phyloP scores from a whole-genome alignment of 805 yeast genomes.

The Cyberlindnera mycetangii region DNA sequence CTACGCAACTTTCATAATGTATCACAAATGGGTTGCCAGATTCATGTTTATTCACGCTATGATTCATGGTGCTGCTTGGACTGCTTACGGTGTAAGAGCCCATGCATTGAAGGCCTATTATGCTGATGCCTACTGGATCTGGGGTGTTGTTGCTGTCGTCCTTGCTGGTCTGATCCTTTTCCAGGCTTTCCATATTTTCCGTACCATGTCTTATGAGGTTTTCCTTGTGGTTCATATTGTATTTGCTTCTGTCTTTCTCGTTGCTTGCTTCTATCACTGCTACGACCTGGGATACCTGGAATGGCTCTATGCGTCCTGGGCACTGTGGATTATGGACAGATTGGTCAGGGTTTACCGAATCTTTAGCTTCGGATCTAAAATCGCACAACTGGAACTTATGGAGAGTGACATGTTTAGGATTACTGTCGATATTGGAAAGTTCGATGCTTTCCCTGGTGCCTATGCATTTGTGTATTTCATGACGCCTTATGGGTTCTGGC shows the following conservation, averaged over 20 bases:
- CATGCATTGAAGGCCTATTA: slow-evolving; percentile 9
- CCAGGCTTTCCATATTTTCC: slow-evolving; percentile 48
- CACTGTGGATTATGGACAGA: slow-evolving; percentile 37
- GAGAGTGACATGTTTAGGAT: slow-evolving; percentile 47
- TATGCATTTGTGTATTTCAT: slow-evolving; percentile 57
- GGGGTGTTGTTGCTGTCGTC: slow-evolving; percentile 46
- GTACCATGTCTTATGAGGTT: slow-evolving; percentile 56
- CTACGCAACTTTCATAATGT: slow-evolving; percentile 55
- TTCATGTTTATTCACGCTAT: slow-evolving; percentile 29
- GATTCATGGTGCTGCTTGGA: slow-evolving; percentile 20
- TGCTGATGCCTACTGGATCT: slow-evolving; percentile 16
- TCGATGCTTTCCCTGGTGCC: slow-evolving; percentile 53
- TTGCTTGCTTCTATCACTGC: slow-evolving; percentile 59
- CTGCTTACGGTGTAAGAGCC: slow-evolving; percentile 6
- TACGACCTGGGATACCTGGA: slow-evolving; percentile 49
- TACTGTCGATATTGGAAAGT: slow-evolving; percentile 39
- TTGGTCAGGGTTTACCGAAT: slow-evolving; percentile 41
- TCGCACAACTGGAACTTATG: slow-evolving; percentile 22
- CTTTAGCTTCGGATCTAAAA: slow-evolving; percentile 20
- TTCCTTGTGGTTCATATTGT: slow-evolving; percentile 56
- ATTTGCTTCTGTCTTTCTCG: slow-evolving; percentile 50
- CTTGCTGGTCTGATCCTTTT: slow-evolving; percentile 41
- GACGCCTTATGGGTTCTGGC: slow-evolving; percentile 54
- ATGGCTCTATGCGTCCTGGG: slow-evolving; percentile 41
- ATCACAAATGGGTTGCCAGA: slow-evolving; percentile 65